phyloP scores from a whole-genome alignment of 176 grass and related monocot species.

The Rhynchospora pubera region DNA sequence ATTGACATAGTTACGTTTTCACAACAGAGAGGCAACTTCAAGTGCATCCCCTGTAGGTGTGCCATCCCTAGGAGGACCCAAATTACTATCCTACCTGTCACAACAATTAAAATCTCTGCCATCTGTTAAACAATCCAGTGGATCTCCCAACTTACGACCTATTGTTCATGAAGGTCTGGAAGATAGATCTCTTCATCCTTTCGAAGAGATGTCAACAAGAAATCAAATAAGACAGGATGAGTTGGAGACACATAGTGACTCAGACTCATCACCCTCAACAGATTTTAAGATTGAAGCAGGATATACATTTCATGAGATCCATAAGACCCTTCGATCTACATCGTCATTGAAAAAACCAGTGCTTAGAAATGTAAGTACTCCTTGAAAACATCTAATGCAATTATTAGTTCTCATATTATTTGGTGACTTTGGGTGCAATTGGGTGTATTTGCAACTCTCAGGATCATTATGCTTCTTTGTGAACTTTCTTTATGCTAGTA shows the following conservation, averaged over 20 bases:
- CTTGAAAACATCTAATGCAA: background rate
- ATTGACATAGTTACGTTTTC: constrained; percentile 3
- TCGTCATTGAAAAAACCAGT: background rate
- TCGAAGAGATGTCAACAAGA: background rate
- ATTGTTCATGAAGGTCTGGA: background rate
- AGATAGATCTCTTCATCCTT: constrained; percentile 11
- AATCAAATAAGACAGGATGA: background rate
- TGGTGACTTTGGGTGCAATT: background rate
- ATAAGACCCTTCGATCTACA: background rate
- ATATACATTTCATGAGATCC: background rate
- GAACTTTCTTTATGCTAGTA: background rate
- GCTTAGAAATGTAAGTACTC: background rate
- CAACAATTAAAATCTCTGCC: constrained; percentile 15
- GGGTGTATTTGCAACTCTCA: background rate
- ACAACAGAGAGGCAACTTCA: constrained; percentile 11
- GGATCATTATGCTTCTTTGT: background rate
- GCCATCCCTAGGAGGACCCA: background rate
- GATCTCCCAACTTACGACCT: background rate
- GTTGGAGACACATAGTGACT: constrained; percentile 13
- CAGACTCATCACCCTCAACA: background rate
- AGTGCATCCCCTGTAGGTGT: constrained; percentile 2
- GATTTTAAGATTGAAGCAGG: background rate
- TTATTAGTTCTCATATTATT: background rate
- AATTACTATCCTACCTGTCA: constrained; percentile 17
- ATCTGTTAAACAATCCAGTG: background rate